Base-by-base conservation (phyloP, 148 eudicot genomes). In the Bassia scoparia region DNA sequence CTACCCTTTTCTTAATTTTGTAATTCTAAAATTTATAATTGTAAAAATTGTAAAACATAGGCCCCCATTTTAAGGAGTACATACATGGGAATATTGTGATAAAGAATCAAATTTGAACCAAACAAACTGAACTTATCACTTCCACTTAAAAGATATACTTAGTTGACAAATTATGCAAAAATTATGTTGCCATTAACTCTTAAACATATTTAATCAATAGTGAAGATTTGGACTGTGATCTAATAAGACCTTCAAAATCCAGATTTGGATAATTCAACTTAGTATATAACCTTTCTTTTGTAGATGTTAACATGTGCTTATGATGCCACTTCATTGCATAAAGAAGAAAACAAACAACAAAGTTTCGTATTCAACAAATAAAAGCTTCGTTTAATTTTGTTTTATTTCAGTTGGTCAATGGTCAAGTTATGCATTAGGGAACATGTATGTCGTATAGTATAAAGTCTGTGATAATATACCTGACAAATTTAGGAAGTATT, bases 401-500 rank as follows among this genome's bases (percentile, higher is more conserved):
- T 2, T 0, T 12, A 48, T 50, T 69, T 69, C 3, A n/a, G 72
- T 69, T 52, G 46, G 72, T 69, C 72, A 69, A 53, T 52, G 71
- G 58, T 68, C 54, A 7, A 67, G 3, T 64, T n/a, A 41, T n/a
- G 69, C 30, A 38, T 15, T 23, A 41, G 69, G 18, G 69, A 37
- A 65, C 23, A 26, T 26, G n/a, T 41, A 21, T 27, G 54, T 63
- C 59, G 1, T 55, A 56, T 10, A 7, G 3, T 37, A 24, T n/a
- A n/a, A n/a, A n/a, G n/a, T n/a, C 3, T 1, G 18, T 66, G 11
- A 54, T 62, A 5, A 16, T 10, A 20, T 6, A 31, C 29, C 61
- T 52, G 44, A 69, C 46, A 69, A n/a, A 69, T 35, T 69, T 48
- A 68, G 71, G 58, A 68, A 50, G 50, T 24, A 21, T 49, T 68